Percentiles rank a stretch among this genome's conserved stretches.
Evolutionary conservation across 192 early-diverging fungal species (phyloP).

Genomic region (Coemansia sp.): DNA sequence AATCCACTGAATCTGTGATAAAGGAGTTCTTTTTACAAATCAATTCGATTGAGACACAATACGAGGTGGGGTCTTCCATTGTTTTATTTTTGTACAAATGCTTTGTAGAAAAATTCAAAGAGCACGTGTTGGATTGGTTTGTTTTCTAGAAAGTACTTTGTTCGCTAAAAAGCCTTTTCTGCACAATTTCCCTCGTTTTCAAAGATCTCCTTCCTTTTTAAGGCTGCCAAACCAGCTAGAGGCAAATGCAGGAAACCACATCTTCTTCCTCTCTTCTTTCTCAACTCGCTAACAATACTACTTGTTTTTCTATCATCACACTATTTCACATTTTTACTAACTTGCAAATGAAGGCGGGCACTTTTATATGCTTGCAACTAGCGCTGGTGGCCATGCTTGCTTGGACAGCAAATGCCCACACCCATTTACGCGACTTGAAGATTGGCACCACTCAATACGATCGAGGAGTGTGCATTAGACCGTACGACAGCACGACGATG

Average conservation of each 20-base stretch:
- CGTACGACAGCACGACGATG: background rate
- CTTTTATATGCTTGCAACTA: background rate
- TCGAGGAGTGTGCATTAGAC: background rate
- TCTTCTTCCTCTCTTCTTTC: background rate
- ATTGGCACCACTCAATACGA: background rate
- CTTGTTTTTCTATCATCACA: background rate
- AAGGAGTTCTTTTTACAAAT: background rate
- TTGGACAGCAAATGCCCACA: background rate
- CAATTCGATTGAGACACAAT: background rate
- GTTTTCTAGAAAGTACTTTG: background rate
- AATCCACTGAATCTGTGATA: background rate
- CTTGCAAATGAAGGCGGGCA: background rate
- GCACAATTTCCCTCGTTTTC: background rate
- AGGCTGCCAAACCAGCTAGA: background rate
- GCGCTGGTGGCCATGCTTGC: background rate
- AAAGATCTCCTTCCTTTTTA: background rate
- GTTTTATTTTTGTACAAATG: background rate
- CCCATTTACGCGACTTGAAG: constrained; percentile 3
- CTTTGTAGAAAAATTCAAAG: background rate
- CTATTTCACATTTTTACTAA: background rate
- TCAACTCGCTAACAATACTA: background rate
- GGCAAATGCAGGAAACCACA: background rate
- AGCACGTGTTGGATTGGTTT: background rate
- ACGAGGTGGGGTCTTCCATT: background rate
- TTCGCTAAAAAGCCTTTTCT: background rate